A percentile compares a stretch with the other conserved stretches of the same genome.
Evolutionary conservation across 2,329 filamentous ascomycete species (phyloP).

Genomic region (Trichophyton benhamiae): DNA sequence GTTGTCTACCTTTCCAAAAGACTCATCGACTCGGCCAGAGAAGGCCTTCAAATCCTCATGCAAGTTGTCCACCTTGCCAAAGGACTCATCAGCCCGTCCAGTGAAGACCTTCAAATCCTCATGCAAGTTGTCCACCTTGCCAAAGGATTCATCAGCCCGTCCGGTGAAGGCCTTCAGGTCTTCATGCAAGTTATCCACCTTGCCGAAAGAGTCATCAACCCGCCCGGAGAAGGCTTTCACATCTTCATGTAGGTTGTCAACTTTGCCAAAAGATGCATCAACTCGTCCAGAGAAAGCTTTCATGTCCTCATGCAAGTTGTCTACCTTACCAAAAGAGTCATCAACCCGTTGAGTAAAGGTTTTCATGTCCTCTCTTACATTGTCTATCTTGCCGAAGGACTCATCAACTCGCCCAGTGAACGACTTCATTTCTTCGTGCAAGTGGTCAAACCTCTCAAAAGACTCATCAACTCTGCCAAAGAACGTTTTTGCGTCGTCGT

Average conservation of each 20-base stretch:
- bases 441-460: constrained; percentile 60
- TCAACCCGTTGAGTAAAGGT: constrained; percentile 53
- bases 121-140: not conserved
- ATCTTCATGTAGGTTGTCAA: constrained; percentile 59
- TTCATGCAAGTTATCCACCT: constrained; percentile 37
- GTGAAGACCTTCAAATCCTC: not conserved
- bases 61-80: constrained; percentile 58
- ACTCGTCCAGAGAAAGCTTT: constrained; percentile 75
- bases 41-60: constrained; percentile 78
- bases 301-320: constrained; percentile 67
- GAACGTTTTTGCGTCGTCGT: constrained; percentile 75
- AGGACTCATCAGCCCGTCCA: constrained; percentile 65
- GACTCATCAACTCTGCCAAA: constrained; percentile 73
- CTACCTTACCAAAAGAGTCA: constrained; percentile 60
- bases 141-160: not conserved
- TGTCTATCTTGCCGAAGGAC: not conserved
- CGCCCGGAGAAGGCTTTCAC: not conserved
- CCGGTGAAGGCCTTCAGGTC: constrained; percentile 40
- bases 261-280: constrained; percentile 61
- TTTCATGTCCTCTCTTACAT: not conserved
- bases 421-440: constrained; percentile 54
- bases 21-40: constrained; percentile 68
- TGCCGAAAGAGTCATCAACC: not conserved
- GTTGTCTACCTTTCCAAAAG: constrained; percentile 63
- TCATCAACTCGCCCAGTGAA: not conserved